phyloP scores from a whole-genome alignment of 1,139 yeast genomes.

The Trichomonascaceae sp. region DNA sequence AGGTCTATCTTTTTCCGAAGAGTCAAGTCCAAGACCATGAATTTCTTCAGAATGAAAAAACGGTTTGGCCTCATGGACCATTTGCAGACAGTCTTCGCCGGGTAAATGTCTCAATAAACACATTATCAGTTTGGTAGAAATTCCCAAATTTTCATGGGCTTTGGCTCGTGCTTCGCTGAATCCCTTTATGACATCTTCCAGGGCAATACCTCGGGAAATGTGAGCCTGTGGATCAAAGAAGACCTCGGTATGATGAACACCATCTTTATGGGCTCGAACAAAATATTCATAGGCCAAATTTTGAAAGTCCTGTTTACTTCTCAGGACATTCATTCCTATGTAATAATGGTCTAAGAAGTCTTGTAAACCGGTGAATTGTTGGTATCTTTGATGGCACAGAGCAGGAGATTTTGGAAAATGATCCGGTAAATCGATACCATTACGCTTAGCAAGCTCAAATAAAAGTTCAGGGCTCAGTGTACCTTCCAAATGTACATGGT shows the following conservation, averaged over 20 bases:
- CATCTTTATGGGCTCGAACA: conserved; percentile 53
- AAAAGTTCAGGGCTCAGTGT: conserved; percentile 67
- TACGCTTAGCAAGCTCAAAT: conserved; percentile 58
- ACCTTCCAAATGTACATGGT: conserved; percentile 77
- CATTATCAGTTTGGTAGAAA: conserved; percentile 67
- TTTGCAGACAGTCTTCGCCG: conserved; percentile 47
- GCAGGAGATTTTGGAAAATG: conserved; percentile 51
- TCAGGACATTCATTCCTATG: conserved; percentile 68
- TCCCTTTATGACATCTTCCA: conserved; percentile 58
- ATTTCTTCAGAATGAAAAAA: conserved; percentile 51
- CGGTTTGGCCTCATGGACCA: conserved; percentile 47
- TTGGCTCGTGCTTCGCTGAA: conserved; percentile 56
- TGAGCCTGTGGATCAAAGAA: conserved; percentile 86
- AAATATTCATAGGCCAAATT: conserved; percentile 74
- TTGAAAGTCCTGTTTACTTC: conserved; percentile 59
- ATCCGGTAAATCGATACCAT: conserved; percentile 49
- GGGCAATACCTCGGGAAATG: conserved; percentile 54
- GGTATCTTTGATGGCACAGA: conserved; percentile 53
- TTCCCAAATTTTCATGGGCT: conserved; percentile 53
- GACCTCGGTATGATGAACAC: conserved; percentile 56
- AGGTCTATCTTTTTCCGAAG: conserved; percentile 70
- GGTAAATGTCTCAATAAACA: conserved; percentile 73
- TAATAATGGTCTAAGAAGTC: conserved; percentile 74
- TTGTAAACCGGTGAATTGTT: conserved; percentile 57
- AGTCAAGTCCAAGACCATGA: conserved; percentile 71